phyloP scores from a whole-genome alignment of 257 asterid genomes.

The Phtheirospermum japonicum region DNA sequence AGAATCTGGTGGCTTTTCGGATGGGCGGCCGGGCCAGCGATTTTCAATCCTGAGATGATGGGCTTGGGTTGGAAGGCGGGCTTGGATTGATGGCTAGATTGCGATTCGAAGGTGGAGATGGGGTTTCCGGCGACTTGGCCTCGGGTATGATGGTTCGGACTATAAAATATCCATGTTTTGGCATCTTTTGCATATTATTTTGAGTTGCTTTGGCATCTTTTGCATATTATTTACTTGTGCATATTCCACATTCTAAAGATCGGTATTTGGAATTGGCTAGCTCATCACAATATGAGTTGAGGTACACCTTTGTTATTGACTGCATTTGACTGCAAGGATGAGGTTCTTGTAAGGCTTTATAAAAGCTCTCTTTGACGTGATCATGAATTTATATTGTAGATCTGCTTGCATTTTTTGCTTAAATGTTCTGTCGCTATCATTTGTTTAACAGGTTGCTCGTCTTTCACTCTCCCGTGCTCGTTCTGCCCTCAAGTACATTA shows the following conservation, averaged over 20 bases:
- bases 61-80: too few species aligned
- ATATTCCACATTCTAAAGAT: conserved; percentile 15
- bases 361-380: conserved; percentile 25
- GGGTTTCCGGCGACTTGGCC: too few species aligned
- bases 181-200: too few species aligned
- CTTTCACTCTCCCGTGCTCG: conserved; percentile 69
- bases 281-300: conserved; percentile 19
- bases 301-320: background rate
- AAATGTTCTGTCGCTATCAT: conserved; percentile 26
- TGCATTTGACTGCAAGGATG: conserved; percentile 16
- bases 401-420: conserved; percentile 20
- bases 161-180: too few species aligned
- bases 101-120: too few species aligned
- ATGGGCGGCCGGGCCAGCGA: too few species aligned
- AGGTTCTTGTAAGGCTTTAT: conserved; percentile 22
- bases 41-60: too few species aligned
- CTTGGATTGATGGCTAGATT: too few species aligned
- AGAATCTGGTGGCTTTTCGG: too few species aligned
- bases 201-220: too few species aligned
- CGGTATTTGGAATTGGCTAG: conserved; percentile 13
- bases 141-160: too few species aligned
- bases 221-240: too few species aligned
- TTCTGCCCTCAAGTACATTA: conserved; percentile 85
- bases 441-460: conserved; percentile 62
- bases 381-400: conserved; percentile 27